These are phyloP conservation scores for Fusarium fujikuroi DNA, from an alignment of 2,329 filamentous ascomycete species.

Conservation along the genomic window DNA sequence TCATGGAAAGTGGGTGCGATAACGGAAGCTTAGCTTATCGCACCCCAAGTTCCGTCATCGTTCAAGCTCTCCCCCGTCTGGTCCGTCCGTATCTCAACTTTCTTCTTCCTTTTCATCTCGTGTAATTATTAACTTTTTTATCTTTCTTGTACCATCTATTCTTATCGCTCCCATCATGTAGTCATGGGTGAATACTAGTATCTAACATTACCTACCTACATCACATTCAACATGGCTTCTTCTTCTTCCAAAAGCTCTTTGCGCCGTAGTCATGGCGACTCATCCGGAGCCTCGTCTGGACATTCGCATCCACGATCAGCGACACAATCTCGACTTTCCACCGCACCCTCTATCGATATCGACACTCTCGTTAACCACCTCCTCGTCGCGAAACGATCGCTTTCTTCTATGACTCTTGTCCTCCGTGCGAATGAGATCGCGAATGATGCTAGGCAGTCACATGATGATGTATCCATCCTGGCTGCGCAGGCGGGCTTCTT, in stretches of 20 bases:
- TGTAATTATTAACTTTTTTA: background rate
- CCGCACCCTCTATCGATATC: constrained; percentile 56
- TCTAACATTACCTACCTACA: background rate
- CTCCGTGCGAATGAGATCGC: constrained; percentile 89
- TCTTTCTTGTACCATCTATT: constrained; percentile 7
- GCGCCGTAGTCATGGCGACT: constrained; percentile 50
- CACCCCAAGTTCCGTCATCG: constrained; percentile 31
- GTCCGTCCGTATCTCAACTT: constrained; percentile 1
- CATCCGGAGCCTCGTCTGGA: constrained; percentile 50
- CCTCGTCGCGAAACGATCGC: constrained; percentile 85
- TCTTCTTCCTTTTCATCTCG: constrained; percentile 10
- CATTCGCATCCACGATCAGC: constrained; percentile 45
- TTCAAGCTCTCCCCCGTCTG: constrained; percentile 29
- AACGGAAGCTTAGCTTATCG: constrained; percentile 40
- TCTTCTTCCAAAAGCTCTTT: constrained; percentile 49
- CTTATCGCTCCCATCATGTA: constrained; percentile 37
- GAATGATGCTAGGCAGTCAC: constrained; percentile 75
- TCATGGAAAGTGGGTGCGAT: constrained; percentile 20
- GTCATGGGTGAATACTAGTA: constrained; percentile 24
- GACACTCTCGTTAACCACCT: constrained; percentile 87
- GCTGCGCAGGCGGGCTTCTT: constrained; percentile 76
- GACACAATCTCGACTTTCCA: constrained; percentile 44
- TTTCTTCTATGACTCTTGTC: constrained; percentile 85
- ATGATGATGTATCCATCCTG: constrained; percentile 83
- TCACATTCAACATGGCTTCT: constrained; percentile 48